Evolutionary conservation across 371 early-diverging fungal genomes (phyloP).

Genomic region (Saksenaea oblongispora): DNA sequence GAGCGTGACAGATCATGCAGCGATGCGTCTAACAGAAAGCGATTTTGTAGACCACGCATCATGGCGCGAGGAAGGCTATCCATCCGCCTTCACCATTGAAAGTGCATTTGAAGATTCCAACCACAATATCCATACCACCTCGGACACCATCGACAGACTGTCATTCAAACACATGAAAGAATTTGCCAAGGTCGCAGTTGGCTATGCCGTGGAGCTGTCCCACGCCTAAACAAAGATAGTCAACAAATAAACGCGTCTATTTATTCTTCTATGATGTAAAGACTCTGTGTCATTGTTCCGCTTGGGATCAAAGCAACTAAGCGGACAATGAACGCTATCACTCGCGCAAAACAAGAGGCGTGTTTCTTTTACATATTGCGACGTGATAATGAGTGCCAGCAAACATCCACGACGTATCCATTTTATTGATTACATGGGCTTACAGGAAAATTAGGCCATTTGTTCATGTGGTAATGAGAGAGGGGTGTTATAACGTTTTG

Average conservation of each 20-base stretch:
- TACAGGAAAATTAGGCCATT: too few species aligned
- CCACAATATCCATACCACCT: constrained; percentile 73
- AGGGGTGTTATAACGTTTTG: constrained; percentile 15
- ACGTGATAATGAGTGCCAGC: background rate
- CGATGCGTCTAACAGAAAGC: constrained; percentile 24
- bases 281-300: too few species aligned
- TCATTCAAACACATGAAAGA: constrained; percentile 85
- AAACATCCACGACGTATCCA: background rate
- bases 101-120: constrained; percentile 69
- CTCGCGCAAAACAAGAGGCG: background rate
- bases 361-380: background rate
- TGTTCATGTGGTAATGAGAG: background rate
- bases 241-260: too few species aligned
- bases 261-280: too few species aligned
- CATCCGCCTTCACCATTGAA: constrained; percentile 88
- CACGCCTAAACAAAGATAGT: constrained; percentile 26
- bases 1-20: background rate
- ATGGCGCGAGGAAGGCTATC: constrained; percentile 85
- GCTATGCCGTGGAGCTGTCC: constrained; percentile 83
- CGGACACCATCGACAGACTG: constrained; percentile 72
- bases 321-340: too few species aligned
- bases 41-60: constrained; percentile 83
- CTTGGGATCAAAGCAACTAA: too few species aligned
- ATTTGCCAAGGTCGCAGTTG: constrained; percentile 81
- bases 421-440: constrained; percentile 11